Percentiles rank a stretch among this genome's conserved stretches.
Conservation (phyloP, 1,139 yeast genomes). For the Debaryomyces fabryi region DNA sequence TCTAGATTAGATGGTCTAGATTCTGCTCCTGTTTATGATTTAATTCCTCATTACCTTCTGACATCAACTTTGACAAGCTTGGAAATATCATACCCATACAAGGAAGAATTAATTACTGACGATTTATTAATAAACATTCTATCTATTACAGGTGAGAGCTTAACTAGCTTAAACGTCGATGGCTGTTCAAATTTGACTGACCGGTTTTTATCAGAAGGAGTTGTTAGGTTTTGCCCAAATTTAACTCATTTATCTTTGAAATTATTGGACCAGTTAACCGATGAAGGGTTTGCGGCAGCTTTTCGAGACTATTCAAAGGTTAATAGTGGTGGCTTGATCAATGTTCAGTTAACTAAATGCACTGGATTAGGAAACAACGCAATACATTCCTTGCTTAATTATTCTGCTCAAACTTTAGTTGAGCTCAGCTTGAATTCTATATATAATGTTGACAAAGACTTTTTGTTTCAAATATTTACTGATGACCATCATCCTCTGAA, state of each 20-base stretch:
- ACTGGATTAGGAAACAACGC: conserved; percentile 64
- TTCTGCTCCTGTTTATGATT: conserved; percentile 58
- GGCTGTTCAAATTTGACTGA: conserved; percentile 79
- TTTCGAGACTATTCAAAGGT: conserved; percentile 51
- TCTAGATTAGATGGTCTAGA: conserved; percentile 74
- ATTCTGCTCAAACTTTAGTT: conserved; percentile 67
- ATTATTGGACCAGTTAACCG: conserved; percentile 62
- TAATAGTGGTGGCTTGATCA: conserved; percentile 59
- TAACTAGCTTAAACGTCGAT: conserved; percentile 61
- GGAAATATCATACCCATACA: conserved; percentile 69
- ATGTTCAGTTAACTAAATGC: conserved; percentile 69
- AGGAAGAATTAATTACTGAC: conserved; percentile 70
- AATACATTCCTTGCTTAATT: conserved; percentile 59
- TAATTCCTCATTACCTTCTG: conserved; percentile 62
- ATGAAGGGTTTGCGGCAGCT: conserved; percentile 61
- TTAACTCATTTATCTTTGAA: conserved; percentile 57
- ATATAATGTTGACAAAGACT: conserved; percentile 53
- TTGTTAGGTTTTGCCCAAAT: conserved; percentile 58
- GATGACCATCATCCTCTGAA: conserved; percentile 36
- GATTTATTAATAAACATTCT: conserved; percentile 67
- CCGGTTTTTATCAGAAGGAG: conserved; percentile 56
- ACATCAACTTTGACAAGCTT: conserved; percentile 52
- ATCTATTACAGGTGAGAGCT: conserved; percentile 62
- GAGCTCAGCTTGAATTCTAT: conserved; percentile 74
- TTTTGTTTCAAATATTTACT: conserved; percentile 48